phyloP scores from a whole-genome alignment of 306 rosid species.

The Echinosophora koreensis region DNA sequence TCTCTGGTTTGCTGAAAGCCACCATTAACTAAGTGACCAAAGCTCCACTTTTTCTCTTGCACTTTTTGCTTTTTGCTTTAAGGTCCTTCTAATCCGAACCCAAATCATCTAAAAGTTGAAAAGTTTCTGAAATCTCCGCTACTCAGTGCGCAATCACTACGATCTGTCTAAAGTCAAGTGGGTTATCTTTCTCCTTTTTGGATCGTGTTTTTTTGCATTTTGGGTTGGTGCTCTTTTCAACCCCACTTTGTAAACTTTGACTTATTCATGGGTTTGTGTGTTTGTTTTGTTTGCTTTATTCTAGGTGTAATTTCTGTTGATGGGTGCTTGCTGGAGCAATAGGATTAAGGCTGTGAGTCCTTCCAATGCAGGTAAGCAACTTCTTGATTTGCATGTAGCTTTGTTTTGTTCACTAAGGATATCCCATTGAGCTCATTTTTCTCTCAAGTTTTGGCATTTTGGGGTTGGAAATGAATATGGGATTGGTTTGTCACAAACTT shows the following conservation, averaged over 20 bases:
- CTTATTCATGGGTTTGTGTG: conserved; percentile 31
- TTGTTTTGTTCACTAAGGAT: conserved; percentile 20
- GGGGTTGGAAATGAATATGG: not conserved
- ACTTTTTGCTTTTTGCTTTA: conserved; percentile 29
- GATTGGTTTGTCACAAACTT: conserved; percentile 12
- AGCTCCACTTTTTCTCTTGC: not conserved
- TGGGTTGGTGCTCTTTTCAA: not conserved
- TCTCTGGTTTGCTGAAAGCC: conserved; percentile 14
- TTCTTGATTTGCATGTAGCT: conserved; percentile 17
- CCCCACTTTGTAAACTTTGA: not conserved
- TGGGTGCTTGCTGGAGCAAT: conserved; percentile 92
- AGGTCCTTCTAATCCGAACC: conserved; percentile 36
- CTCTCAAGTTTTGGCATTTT: not conserved
- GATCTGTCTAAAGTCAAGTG: conserved; percentile 40
- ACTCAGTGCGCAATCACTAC: conserved; percentile 48
- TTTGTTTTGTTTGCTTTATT: conserved; percentile 35
- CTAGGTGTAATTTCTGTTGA: conserved; percentile 48
- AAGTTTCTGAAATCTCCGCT: conserved; percentile 34
- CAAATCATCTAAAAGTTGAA: conserved; percentile 34
- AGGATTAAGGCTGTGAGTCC: conserved; percentile 71
- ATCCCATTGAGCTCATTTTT: conserved; percentile 26
- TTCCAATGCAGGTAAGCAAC: conserved; percentile 58
- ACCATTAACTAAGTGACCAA: conserved; percentile 40
- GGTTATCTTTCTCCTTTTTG: conserved; percentile 42
- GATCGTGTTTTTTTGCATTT: conserved; percentile 16